Evolutionary conservation across 1,284 basidiomycete genomes (phyloP).

Genomic region (Apiotrichum brassicae): DNA sequence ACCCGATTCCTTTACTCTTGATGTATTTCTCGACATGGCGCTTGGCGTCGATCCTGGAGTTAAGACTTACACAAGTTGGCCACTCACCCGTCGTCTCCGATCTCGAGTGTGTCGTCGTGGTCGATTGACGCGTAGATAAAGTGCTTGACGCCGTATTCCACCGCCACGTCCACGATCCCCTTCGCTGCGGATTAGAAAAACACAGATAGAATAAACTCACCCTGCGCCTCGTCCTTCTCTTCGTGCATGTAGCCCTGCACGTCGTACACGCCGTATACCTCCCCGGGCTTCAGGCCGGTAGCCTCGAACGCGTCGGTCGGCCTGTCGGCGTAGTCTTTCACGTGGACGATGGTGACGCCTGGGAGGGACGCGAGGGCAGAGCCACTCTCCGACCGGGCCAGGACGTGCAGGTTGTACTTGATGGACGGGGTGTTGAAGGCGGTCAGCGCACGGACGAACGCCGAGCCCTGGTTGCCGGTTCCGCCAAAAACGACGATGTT

Average conservation of each 20-base stretch:
- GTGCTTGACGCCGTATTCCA: constrained; percentile 44
- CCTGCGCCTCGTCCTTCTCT: constrained; percentile 18
- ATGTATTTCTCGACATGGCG: constrained; percentile 20
- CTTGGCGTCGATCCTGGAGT: constrained; percentile 25
- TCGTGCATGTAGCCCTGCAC: constrained; percentile 26
- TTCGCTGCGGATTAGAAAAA: constrained; percentile 3
- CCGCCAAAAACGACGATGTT: constrained; percentile 33
- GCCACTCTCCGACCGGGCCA: constrained; percentile 14
- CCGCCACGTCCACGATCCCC: constrained; percentile 46
- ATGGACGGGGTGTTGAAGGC: constrained; percentile 13
- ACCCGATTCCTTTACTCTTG: constrained; percentile 14
- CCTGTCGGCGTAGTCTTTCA: constrained; percentile 22
- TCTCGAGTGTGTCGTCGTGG: constrained; percentile 18
- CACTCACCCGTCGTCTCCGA: constrained; percentile 20
- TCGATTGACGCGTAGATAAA: constrained; percentile 42
- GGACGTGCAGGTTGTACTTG: constrained; percentile 22
- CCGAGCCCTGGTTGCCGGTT: constrained; percentile 26
- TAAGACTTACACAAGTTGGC: background rate
- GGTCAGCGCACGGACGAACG: constrained; percentile 25
- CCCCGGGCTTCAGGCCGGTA: constrained; percentile 15
- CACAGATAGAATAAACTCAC: constrained; percentile 19
- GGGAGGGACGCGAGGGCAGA: constrained; percentile 18
- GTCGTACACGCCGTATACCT: constrained; percentile 24
- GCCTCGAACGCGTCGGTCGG: constrained; percentile 19
- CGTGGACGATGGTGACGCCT: constrained; percentile 25